phyloP scores from a whole-genome alignment of 177 flowering plant genomes.

The Vitis hybrid region DNA sequence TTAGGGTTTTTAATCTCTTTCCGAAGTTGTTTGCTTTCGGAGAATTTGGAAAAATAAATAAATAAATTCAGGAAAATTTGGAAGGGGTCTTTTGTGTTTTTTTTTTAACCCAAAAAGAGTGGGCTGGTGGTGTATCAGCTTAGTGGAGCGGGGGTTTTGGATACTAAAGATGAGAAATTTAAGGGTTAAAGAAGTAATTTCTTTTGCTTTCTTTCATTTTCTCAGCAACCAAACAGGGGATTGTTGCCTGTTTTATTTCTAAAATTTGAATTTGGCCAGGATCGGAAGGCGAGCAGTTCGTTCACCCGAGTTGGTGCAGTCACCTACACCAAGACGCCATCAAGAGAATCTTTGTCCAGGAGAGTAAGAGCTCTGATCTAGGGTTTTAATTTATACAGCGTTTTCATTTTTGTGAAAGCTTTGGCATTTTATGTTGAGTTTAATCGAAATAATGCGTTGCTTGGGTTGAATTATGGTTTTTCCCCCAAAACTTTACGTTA shows the following conservation, averaged over 20 bases:
- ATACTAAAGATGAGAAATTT: no score
- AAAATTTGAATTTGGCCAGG: slow-evolving; percentile 32
- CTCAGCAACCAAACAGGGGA: background rate
- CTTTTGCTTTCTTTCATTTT: background rate
- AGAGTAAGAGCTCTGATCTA: slow-evolving; percentile 41
- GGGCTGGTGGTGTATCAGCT: no score
- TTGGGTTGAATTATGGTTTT: no score
- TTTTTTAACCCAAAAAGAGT: no score
- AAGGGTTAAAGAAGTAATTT: no score
- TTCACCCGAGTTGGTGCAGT: slow-evolving; percentile 83
- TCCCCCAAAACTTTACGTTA: no score
- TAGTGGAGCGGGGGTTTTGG: no score
- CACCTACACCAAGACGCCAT: slow-evolving; percentile 83
- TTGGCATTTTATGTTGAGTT: no score
- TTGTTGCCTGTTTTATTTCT: background rate
- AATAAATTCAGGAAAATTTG: background rate
- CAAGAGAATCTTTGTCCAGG: slow-evolving; percentile 55
- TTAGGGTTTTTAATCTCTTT: background rate
- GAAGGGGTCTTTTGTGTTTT: no score
- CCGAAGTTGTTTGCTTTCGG: background rate
- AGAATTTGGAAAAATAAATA: background rate
- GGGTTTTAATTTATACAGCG: background rate
- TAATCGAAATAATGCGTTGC: no score
- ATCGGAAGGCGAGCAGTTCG: slow-evolving; percentile 66
- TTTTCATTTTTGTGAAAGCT: no score